Evolutionary conservation across 164 flowering plant genomes (phyloP).

Genomic region (grape (Vitis vinifera)): ASM3070453v1 NC_081809.1:6728501-6729000

Average conservation of each 20-base stretch:
- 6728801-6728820: slow-evolving; percentile 24
- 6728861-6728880: slow-evolving; percentile 82
- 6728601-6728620: background rate
- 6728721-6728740: slow-evolving; percentile 14
- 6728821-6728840: slow-evolving; percentile 23
- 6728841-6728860: slow-evolving; percentile 50
- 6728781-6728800: background rate
- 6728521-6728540: slow-evolving; percentile 71
- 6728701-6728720: slow-evolving; percentile 18
- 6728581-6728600: slow-evolving; percentile 16
- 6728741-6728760: background rate
- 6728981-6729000: background rate
- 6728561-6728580: slow-evolving; percentile 36
- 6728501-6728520: slow-evolving; percentile 59
- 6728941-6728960: slow-evolving; percentile 83
- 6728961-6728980: slow-evolving; percentile 8
- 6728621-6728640: background rate
- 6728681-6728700: slow-evolving; percentile 20
- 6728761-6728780: background rate
- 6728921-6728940: slow-evolving; percentile 86
- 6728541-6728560: slow-evolving; percentile 42
- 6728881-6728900: slow-evolving; percentile 68
- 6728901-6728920: slow-evolving; percentile 86
- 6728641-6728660: background rate
- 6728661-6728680: slow-evolving; percentile 24